Evolutionary conservation across 75 land plant genomes (phyloP).

Genomic region (Cupressus sempervirens): DNA sequence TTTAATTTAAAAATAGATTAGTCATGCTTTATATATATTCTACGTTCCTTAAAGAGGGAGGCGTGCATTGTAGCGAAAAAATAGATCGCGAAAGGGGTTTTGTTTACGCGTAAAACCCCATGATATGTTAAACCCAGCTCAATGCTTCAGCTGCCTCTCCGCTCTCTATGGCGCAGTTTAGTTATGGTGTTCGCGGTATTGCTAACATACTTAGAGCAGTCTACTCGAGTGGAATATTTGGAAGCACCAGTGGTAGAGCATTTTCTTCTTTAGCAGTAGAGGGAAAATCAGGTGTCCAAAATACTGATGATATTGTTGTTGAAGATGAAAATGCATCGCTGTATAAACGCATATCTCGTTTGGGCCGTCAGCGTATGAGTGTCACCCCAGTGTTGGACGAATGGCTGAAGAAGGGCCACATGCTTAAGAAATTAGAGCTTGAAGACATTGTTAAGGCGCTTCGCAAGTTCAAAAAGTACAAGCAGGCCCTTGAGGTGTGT

Average conservation of each 20-base stretch:
- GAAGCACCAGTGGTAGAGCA: background rate
- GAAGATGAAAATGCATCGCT: background rate
- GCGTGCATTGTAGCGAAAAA: background rate
- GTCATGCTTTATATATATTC: too few relatives aligned
- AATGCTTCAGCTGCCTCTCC: background rate
- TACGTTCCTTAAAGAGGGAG: background rate
- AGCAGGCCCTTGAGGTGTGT: background rate
- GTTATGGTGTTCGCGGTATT: background rate
- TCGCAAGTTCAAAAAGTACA: background rate
- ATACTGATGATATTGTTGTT: background rate
- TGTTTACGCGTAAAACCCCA: background rate
- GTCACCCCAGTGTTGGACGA: background rate
- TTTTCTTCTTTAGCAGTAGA: background rate
- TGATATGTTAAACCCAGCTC: background rate
- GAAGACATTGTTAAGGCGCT: background rate
- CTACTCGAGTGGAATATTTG: background rate
- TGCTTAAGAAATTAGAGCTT: background rate
- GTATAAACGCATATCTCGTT: background rate
- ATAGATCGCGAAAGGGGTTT: background rate
- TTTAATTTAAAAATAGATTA: too few relatives aligned
- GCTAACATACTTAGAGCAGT: background rate
- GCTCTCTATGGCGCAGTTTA: conserved; percentile 3
- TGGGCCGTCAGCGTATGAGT: background rate
- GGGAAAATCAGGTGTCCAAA: background rate
- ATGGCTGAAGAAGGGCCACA: background rate